These are phyloP conservation scores for Cichorium intybus DNA, from an alignment of 140 eudicot species.

Conservation along the genomic window DNA sequence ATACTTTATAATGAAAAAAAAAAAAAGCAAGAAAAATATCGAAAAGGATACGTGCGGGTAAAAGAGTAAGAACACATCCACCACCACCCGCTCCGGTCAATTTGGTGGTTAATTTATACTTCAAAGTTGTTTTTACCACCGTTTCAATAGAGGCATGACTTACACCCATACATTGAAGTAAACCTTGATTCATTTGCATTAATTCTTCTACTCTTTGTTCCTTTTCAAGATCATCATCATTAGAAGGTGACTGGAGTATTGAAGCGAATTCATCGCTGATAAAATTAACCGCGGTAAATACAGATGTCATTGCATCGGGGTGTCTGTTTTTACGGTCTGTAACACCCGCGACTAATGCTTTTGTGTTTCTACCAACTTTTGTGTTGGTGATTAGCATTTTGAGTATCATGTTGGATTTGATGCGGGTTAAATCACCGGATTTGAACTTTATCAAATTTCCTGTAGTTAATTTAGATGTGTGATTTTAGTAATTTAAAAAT, in stretches of 20 bases:
- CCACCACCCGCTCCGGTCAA: conserved; percentile 99
- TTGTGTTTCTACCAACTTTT: conserved; percentile 95
- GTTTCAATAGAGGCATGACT: conserved; percentile 91
- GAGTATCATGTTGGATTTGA: conserved; percentile 75
- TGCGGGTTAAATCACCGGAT: conserved; percentile 77
- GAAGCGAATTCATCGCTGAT: conserved; percentile 81
- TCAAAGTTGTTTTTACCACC: conserved; percentile 61
- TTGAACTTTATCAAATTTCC: conserved; percentile 90
- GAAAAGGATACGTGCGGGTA: conserved; percentile 86
- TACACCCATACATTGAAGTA: conserved; percentile 98
- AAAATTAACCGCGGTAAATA: conserved; percentile 80
- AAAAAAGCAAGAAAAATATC: not conserved
- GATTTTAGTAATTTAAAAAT: conserved; percentile 3
- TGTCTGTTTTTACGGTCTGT: conserved; percentile 82
- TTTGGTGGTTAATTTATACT: conserved; percentile 74
- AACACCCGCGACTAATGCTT: conserved; percentile 87
- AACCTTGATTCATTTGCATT: conserved; percentile 97
- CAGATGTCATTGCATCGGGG: conserved; percentile 79
- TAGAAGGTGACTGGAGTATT: conserved; percentile 61
- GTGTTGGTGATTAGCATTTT: conserved; percentile 97
- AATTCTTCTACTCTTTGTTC: conserved; percentile 80
- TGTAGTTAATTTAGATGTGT: conserved; percentile 22
- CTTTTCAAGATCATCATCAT: conserved; percentile 57
- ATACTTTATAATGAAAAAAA: too few relatives aligned
- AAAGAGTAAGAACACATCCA: conserved; percentile 90